Percentiles rank a stretch among this genome's conserved stretches.
Evolutionary conservation across 495 filamentous ascomycete genomes (phyloP).

Genomic region (Aspergillus homomorphus): DNA sequence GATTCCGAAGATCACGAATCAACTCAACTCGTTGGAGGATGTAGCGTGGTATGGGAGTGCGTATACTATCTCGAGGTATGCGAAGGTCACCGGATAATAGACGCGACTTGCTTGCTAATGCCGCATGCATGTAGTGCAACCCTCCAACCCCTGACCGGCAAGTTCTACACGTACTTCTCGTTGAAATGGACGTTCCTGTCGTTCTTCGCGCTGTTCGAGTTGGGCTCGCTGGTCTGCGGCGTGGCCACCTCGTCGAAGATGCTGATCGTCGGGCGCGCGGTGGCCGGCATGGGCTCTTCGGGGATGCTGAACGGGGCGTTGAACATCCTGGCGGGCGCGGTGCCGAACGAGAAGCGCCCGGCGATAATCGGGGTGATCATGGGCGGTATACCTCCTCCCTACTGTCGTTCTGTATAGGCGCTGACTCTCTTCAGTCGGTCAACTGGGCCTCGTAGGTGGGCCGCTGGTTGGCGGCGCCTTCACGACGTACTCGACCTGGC

Average conservation of each 20-base stretch:
- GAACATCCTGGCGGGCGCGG: slow-evolving; percentile 41
- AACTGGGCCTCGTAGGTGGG: slow-evolving; percentile 41
- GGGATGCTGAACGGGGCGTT: slow-evolving; percentile 49
- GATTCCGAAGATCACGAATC: slow-evolving; percentile 41
- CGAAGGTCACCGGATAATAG: slow-evolving; percentile 2
- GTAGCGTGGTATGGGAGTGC: slow-evolving; percentile 48
- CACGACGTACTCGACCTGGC: slow-evolving; percentile 51
- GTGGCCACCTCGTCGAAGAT: slow-evolving; percentile 33
- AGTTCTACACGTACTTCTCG: slow-evolving; percentile 42
- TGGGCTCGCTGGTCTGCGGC: slow-evolving; percentile 36
- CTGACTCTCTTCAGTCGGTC: slow-evolving; percentile 20
- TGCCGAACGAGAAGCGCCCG: slow-evolving; percentile 40
- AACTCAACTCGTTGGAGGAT: slow-evolving; percentile 41
- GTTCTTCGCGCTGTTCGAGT: slow-evolving; percentile 33
- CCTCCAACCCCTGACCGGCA: slow-evolving; percentile 47
- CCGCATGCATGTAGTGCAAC: slow-evolving; percentile 37
- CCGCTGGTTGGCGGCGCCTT: slow-evolving; percentile 59
- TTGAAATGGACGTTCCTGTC: slow-evolving; percentile 32
- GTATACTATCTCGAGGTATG: slow-evolving; percentile 40
- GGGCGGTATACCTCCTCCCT: not conserved
- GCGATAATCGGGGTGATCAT: slow-evolving; percentile 1
- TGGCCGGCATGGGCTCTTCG: slow-evolving; percentile 34
- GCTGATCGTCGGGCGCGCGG: slow-evolving; percentile 36
- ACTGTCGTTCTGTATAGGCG: not conserved
- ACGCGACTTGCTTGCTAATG: no score